These are phyloP conservation scores for Obba rivulosa DNA, from an alignment of 768 basidiomycete genomes.

Conservation along the genomic window DNA sequence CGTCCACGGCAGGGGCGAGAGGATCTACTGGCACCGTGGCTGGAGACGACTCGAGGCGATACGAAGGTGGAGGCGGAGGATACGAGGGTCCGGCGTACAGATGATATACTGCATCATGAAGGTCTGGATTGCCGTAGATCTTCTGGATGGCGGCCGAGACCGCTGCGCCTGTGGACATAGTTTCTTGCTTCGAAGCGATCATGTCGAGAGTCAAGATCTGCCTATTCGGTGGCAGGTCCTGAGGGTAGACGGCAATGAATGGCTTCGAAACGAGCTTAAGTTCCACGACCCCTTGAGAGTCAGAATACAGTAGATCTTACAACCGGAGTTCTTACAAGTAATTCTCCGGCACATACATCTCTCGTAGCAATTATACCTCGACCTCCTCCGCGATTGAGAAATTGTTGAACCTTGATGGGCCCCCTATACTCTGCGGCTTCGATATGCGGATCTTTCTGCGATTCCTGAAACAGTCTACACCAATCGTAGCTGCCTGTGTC, in stretches of 20 bases:
- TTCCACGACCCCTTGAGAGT: neutral
- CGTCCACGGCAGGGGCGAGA: conserved; percentile 3
- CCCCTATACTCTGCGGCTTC: conserved; percentile 23
- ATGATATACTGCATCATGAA: conserved; percentile 12
- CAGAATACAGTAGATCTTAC: neutral
- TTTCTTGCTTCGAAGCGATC: conserved; percentile 2
- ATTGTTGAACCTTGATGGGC: conserved; percentile 13
- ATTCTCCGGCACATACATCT: conserved; percentile 20
- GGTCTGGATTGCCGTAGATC: conserved; percentile 20
- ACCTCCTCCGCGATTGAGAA: conserved; percentile 19
- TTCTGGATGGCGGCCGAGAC: conserved; percentile 9
- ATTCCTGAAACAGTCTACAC: conserved; percentile 14
- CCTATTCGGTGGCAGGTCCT: conserved; percentile 7
- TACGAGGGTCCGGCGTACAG: conserved; percentile 23
- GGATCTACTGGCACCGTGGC: neutral
- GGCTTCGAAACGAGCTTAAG: conserved; percentile 24
- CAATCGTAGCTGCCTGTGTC: conserved; percentile 22
- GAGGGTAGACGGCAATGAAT: conserved; percentile 14
- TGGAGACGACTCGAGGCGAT: conserved; percentile 5
- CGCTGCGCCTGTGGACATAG: conserved; percentile 5
- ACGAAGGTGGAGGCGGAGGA: conserved; percentile 12
- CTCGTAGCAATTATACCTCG: conserved; percentile 19
- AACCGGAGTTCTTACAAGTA: conserved; percentile 15
- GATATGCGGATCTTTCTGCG: conserved; percentile 4
- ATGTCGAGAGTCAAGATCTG: conserved; percentile 6